phyloP scores from a whole-genome alignment of 176 grass and related monocot species.

The Sorghum bicolor region Sorghum_bicolor_NCBIv3 NC_012874.2:60680001-60680500 shows the following conservation, averaged over 20 bases:
- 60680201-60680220: not conserved
- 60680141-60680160: not conserved
- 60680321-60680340: constrained; percentile 21
- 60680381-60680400: constrained; percentile 87
- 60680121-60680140: not conserved
- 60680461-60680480: constrained; percentile 35
- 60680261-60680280: not conserved
- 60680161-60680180: not conserved
- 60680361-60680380: constrained; percentile 53
- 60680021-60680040: not conserved
- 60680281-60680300: constrained; percentile 5
- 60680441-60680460: not conserved
- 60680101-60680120: not conserved
- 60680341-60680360: constrained; percentile 67
- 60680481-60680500: not conserved
- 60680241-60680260: not conserved
- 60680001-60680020: not conserved
- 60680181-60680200: not conserved
- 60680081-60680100: not conserved
- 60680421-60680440: not conserved
- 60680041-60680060: not conserved
- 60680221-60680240: not conserved
- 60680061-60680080: not conserved
- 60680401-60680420: constrained; percentile 30
- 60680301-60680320: not conserved